Conservation (phyloP, 257 asterid species). For the Catharanthus roseus region DNA sequence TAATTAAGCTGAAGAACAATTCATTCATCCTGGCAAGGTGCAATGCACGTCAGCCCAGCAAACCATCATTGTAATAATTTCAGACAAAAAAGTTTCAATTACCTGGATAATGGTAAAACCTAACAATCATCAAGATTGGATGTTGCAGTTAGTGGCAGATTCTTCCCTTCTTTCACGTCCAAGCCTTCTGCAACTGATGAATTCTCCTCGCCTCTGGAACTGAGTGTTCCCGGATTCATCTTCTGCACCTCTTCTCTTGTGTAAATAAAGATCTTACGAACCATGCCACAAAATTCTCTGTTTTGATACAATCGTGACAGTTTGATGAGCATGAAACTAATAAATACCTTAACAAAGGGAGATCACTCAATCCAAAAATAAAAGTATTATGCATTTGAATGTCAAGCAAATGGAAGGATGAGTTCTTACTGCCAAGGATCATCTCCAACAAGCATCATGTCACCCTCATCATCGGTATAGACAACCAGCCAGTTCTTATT, state of each 20-base stretch:
- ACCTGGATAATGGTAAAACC: background rate
- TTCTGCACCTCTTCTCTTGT: slow-evolving; percentile 82
- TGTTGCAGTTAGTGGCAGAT: slow-evolving; percentile 39
- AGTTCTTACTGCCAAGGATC: slow-evolving; percentile 96
- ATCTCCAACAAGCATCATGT: slow-evolving; percentile 99
- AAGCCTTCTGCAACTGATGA: slow-evolving; percentile 58
- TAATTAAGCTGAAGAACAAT: background rate
- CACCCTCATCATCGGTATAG: slow-evolving; percentile 94
- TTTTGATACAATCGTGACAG: slow-evolving; percentile 3
- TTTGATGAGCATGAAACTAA: background rate
- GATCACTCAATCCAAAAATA: background rate
- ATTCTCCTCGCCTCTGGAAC: slow-evolving; percentile 62
- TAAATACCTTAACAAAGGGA: background rate
- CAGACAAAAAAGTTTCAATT: background rate
- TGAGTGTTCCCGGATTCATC: slow-evolving; percentile 74
- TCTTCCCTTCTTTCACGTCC: slow-evolving; percentile 60
- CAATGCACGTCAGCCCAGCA: background rate
- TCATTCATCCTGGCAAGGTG: background rate
- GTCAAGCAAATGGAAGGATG: background rate
- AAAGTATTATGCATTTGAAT: background rate
- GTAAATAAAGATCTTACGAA: slow-evolving; percentile 70
- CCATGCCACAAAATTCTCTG: slow-evolving; percentile 94
- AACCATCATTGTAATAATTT: background rate
- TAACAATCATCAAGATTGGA: slow-evolving; percentile 51
- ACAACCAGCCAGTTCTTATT: slow-evolving; percentile 87